phyloP scores from a whole-genome alignment of 768 basidiomycete species.

The Sporobolomyces pararoseus region DNA sequence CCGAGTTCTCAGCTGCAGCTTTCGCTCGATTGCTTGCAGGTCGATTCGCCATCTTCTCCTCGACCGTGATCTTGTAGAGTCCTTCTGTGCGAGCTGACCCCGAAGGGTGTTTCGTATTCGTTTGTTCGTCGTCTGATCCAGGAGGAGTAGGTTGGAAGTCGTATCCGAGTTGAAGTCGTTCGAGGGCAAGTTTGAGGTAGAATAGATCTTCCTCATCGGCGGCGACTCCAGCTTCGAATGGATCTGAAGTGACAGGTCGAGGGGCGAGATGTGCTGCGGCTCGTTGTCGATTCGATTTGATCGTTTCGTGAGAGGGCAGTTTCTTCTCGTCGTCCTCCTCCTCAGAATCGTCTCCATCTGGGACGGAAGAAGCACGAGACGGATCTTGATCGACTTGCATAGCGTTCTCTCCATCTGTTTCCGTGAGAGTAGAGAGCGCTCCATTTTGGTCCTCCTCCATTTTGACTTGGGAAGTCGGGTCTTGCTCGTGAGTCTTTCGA shows the following conservation, averaged over 20 bases:
- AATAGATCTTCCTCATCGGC: conserved; percentile 53
- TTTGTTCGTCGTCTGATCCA: conserved; percentile 39
- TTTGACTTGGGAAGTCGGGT: not conserved
- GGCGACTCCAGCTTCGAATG: conserved; percentile 47
- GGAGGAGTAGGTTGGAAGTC: conserved; percentile 39
- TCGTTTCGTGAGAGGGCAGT: not conserved
- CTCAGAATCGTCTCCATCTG: not conserved
- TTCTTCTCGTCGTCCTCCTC: not conserved
- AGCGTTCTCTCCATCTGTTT: not conserved
- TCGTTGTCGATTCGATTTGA: not conserved
- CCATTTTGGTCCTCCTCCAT: not conserved
- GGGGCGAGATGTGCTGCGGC: conserved; percentile 8
- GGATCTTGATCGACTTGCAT: conserved; percentile 6
- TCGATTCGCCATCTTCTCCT: conserved; percentile 41
- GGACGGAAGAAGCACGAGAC: not conserved
- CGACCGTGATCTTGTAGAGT: conserved; percentile 72
- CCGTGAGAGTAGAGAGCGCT: not conserved
- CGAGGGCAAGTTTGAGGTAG: conserved; percentile 49
- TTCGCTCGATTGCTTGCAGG: conserved; percentile 72
- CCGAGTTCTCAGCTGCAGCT: conserved; percentile 52
- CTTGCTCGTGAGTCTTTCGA: not conserved
- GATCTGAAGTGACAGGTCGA: conserved; percentile 38
- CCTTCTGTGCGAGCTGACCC: conserved; percentile 92
- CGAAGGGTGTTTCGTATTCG: conserved; percentile 60
- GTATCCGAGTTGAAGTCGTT: conserved; percentile 39